A percentile compares a stretch with the other conserved stretches of the same genome.
These are phyloP conservation scores for Penicillium paradoxum DNA, from an alignment of 495 filamentous ascomycete species.

Conservation along the genomic window DNA sequence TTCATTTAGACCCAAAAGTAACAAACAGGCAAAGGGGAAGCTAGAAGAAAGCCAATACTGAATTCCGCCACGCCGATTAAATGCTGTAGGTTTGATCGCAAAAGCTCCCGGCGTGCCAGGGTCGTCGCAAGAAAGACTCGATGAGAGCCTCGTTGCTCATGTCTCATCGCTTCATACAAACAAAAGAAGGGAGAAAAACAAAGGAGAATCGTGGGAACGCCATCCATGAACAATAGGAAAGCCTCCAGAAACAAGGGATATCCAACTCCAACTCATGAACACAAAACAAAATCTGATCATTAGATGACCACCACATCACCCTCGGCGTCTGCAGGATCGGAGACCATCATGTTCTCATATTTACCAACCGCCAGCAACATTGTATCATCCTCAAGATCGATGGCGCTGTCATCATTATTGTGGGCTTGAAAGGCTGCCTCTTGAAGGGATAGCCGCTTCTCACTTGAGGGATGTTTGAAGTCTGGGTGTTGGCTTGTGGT, in stretches of 20 bases:
- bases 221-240: slow-evolving; percentile 15
- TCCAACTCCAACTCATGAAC: slow-evolving; percentile 22
- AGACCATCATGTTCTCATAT: slow-evolving; percentile 48
- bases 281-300: slow-evolving; percentile 13
- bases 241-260: slow-evolving; percentile 16
- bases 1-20: slow-evolving; percentile 9
- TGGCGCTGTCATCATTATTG: slow-evolving; percentile 46
- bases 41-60: slow-evolving; percentile 16
- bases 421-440: slow-evolving; percentile 33
- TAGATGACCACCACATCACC: slow-evolving; percentile 48
- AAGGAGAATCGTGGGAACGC: slow-evolving; percentile 19
- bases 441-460: slow-evolving; percentile 22
- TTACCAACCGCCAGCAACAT: slow-evolving; percentile 46
- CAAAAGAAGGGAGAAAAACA: slow-evolving; percentile 9
- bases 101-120: slow-evolving; percentile 1
- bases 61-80: slow-evolving; percentile 26
- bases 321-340: slow-evolving; percentile 45
- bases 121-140: slow-evolving; percentile 10
- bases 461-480: slow-evolving; percentile 14
- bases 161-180: slow-evolving; percentile 28
- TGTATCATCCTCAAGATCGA: slow-evolving; percentile 44
- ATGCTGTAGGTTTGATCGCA: slow-evolving; percentile 22
- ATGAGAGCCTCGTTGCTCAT: slow-evolving; percentile 22
- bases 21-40: slow-evolving; percentile 12
- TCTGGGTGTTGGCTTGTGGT: slow-evolving; percentile 14